Base-by-base conservation (phyloP, 257 asterid species). In the Nicotiana obtusifolia region DNA sequence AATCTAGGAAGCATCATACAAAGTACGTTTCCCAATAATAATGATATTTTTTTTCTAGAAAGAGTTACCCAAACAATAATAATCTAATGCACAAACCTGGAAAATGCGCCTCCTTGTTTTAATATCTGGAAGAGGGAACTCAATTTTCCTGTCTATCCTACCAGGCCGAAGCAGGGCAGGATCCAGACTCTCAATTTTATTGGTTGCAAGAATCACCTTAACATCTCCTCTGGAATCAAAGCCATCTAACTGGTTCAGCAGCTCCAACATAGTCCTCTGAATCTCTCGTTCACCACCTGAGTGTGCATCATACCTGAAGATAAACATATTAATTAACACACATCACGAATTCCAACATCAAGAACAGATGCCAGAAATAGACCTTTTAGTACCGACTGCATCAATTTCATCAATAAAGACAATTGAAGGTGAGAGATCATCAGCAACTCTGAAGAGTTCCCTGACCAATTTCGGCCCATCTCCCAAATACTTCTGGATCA, bases 281-380 rank as follows among this genome's bases (percentile, higher is more conserved):
- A 95, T 95, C 84, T 95, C 99, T 82, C 99, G 95, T 83, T 95
- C 99, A 84, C 99, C 99, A 22, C 99, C 99, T 1, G 98, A 95
- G 89, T 95, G 98, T 28, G 99, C 98, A 61, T 95, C 99, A 61
- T 95, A 93, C 91, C 98, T 95, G 83, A 14, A 66, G 47, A 81
- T 1, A 54, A 80, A 37, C 83, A 14, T 71, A 81, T 83, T 49
- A 60, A 13, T 76, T 52, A 83, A 64, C 65, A 81, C 35, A 19
- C 2, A n/a, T 52, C 41, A 9, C 15, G 78, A 44, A 47, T 75
- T 47, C 61, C 79, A 80, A 44, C 80, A 49, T 56, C 61, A 67
- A 69, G 33, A 60, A 24, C 80, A 28, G 54, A 33, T 75, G 37
- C 33, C 61, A 80, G 81, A 66, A 57, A 2, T 33, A 85, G 60